phyloP scores from a whole-genome alignment of 2,329 filamentous ascomycete genomes.

The Beauveria sp. region DNA sequence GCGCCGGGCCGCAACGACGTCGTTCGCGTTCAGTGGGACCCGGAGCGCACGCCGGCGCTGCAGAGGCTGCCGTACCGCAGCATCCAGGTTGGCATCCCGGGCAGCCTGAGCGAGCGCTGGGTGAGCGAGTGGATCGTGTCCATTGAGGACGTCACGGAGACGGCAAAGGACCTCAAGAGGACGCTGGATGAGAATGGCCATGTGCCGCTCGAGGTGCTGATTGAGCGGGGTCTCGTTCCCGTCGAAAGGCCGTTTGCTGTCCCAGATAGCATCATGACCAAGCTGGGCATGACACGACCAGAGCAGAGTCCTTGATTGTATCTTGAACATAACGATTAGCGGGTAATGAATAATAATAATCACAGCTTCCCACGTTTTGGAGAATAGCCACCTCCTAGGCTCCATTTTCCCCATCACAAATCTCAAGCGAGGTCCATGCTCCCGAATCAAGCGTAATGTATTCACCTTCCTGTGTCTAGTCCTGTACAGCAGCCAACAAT shows the following conservation, averaged over 20 bases:
- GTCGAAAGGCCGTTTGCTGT: constrained; percentile 36
- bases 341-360: too few relatives aligned
- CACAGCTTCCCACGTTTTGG: too few relatives aligned
- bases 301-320: background rate
- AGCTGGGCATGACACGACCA: constrained; percentile 24
- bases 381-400: background rate
- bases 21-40: constrained; percentile 58
- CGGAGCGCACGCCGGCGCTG: constrained; percentile 42
- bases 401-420: background rate
- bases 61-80: constrained; percentile 41
- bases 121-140: constrained; percentile 42
- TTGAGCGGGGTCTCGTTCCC: constrained; percentile 32
- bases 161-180: constrained; percentile 39
- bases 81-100: constrained; percentile 55
- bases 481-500: background rate
- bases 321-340: too few relatives aligned
- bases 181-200: constrained; percentile 32
- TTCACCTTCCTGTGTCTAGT: background rate
- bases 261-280: constrained; percentile 25
- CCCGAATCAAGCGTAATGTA: background rate
- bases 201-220: constrained; percentile 27
- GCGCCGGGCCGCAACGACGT: constrained; percentile 15
- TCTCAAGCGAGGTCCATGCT: background rate
- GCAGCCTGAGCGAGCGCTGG: constrained; percentile 36
- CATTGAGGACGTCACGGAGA: constrained; percentile 52